phyloP scores from a whole-genome alignment of 768 basidiomycete species.

The Boletus rufocinnamomeus region DNA sequence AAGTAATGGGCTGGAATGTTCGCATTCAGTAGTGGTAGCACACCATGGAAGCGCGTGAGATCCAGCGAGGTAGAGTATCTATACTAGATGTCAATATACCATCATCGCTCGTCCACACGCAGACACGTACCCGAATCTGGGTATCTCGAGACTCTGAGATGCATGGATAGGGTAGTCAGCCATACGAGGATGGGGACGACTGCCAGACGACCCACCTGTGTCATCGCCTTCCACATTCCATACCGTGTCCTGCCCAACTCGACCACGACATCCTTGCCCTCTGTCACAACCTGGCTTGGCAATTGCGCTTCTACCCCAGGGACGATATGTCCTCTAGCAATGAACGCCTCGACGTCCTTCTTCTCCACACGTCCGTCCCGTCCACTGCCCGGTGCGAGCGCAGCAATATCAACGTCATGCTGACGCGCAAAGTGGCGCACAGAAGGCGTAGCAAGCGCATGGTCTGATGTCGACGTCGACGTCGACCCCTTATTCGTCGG shows the following conservation, averaged over 20 bases:
- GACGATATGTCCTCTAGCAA: slow-evolving; percentile 31
- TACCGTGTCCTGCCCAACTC: slow-evolving; percentile 76
- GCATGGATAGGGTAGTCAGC: neutral
- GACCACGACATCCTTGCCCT: slow-evolving; percentile 53
- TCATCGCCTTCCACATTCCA: slow-evolving; percentile 92
- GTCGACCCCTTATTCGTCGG: slow-evolving; percentile 42
- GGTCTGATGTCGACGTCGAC: slow-evolving; percentile 22
- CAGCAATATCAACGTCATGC: slow-evolving; percentile 58
- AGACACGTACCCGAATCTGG: slow-evolving; percentile 70
- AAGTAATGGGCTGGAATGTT: slow-evolving; percentile 65
- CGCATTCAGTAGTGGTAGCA: slow-evolving; percentile 64
- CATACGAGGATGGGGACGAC: neutral
- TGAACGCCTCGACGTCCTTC: slow-evolving; percentile 66
- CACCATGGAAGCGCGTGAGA: slow-evolving; percentile 63
- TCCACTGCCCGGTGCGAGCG: slow-evolving; percentile 67
- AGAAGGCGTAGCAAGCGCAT: slow-evolving; percentile 72
- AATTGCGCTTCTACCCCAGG: neutral
- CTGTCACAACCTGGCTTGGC: neutral
- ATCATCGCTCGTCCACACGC: neutral
- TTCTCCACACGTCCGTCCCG: slow-evolving; percentile 75
- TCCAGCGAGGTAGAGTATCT: slow-evolving; percentile 79
- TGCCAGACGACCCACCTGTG: slow-evolving; percentile 50
- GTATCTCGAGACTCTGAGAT: slow-evolving; percentile 75
- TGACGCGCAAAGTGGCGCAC: slow-evolving; percentile 76
- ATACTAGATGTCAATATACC: slow-evolving; percentile 3